Evolutionary conservation across 2,329 filamentous ascomycete genomes (phyloP).

Genomic region (Onygenales sp.): DNA sequence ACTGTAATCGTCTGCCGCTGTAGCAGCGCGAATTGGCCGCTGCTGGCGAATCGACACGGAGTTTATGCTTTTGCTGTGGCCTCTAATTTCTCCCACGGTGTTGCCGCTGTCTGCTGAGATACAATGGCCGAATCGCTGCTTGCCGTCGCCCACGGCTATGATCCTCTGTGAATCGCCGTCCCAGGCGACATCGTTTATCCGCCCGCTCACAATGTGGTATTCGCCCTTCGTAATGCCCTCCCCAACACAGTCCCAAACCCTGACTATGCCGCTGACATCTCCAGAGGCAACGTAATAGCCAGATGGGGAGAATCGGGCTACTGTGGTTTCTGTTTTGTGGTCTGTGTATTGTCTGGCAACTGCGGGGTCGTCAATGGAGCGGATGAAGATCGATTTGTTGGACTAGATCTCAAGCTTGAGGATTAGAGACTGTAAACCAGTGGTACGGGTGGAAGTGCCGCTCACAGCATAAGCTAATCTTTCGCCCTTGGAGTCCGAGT

Average conservation of each 20-base stretch:
- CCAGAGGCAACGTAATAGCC: slow-evolving; percentile 93
- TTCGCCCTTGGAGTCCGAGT: slow-evolving; percentile 79
- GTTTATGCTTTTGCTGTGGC: slow-evolving; percentile 86
- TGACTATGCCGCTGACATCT: slow-evolving; percentile 72
- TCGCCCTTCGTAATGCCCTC: slow-evolving; percentile 87
- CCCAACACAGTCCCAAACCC: slow-evolving; percentile 83
- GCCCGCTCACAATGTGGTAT: slow-evolving; percentile 86
- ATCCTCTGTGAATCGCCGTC: slow-evolving; percentile 94
- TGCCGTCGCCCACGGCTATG: slow-evolving; percentile 91
- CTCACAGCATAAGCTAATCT: slow-evolving; percentile 81
- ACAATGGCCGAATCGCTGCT: slow-evolving; percentile 86
- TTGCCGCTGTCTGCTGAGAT: slow-evolving; percentile 95
- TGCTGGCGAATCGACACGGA: slow-evolving; percentile 81
- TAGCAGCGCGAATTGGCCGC: slow-evolving; percentile 81
- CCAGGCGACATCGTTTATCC: slow-evolving; percentile 95
- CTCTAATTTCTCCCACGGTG: slow-evolving; percentile 85
- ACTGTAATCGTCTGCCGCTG: slow-evolving; percentile 80
- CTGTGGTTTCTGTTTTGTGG: slow-evolving; percentile 80
- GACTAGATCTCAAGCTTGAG: slow-evolving; percentile 46
- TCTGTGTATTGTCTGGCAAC: slow-evolving; percentile 82
- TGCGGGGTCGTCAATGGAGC: slow-evolving; percentile 83
- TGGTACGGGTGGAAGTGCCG: not conserved
- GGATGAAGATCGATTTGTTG: slow-evolving; percentile 92
- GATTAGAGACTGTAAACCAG: not conserved
- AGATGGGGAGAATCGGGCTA: slow-evolving; percentile 87